Evolutionary conservation across 768 basidiomycete genomes (phyloP), one percentile per base, ranked within the genome.

Genomic region (Chiua virens): DNA sequence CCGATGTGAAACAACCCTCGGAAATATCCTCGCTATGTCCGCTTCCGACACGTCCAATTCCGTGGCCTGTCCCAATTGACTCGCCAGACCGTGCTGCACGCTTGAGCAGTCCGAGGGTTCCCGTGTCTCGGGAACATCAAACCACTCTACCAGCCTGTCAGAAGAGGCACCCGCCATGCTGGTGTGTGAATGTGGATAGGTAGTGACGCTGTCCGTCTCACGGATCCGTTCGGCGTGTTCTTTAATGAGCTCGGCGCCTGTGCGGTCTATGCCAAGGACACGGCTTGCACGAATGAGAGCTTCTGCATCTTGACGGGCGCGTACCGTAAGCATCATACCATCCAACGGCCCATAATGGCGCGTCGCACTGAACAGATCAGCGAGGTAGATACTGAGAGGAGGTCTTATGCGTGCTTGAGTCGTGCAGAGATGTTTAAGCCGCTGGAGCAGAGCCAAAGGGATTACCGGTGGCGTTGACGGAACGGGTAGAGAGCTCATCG

Each of bases 1-100:
- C 11, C 90, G 84, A 69, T 92, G 90, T 8, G 86, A 84, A 27
- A 92, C 77, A 0, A 85, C 81, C 20, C 87, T 72, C 32, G 87
- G 87, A 55, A 88, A 79, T 25, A 89, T 82, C 52, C 86, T 77
- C 49, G 86, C 86, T 55, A 89, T 76, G 58, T 92, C 86, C 50
- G 83, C 83, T 64, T 89, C 86, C 6, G 85, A 85, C 5, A 87
- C 82, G 50, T 87, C 86, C 55, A 85, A 58, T 32, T 71, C 61
- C 39, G 66, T 60, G 23, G 59, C 58, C 44, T 63, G 60, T 21
- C 67, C 64, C 3, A 42, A 35, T 27, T 47, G 47, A 49, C 54
- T 50, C 14, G 35, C 45, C 17, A 43, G 10, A 44, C 46, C 47
- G 23, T 42, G 54, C 11, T 45, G 52, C 15, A 55, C 11, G 17